These are phyloP conservation scores for Puccinia triticina DNA, from an alignment of 1,284 basidiomycete genomes.

Conservation along the genomic window DNA sequence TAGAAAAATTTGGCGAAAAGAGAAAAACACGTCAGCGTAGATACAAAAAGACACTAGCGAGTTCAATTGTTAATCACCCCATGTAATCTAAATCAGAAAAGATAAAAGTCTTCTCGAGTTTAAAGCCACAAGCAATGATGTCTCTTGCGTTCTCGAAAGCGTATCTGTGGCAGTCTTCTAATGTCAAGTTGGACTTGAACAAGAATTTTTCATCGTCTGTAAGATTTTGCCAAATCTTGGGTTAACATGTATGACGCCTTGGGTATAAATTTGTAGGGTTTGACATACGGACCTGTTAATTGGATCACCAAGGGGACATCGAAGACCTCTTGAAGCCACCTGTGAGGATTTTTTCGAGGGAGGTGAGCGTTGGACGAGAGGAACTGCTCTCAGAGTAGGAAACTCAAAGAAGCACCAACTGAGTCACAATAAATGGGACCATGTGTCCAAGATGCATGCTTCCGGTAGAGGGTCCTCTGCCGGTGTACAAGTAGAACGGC, in stretches of 20 bases:
- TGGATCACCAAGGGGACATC: constrained; percentile 92
- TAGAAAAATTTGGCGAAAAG: constrained; percentile 52
- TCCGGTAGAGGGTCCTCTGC: constrained; percentile 91
- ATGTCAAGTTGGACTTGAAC: constrained; percentile 89
- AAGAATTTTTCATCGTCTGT: constrained; percentile 97
- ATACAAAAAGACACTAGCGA: not conserved
- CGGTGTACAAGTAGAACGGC: constrained; percentile 98
- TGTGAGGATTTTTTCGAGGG: constrained; percentile 58
- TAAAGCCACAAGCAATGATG: constrained; percentile 95
- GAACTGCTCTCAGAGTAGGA: not conserved
- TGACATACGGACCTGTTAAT: constrained; percentile 71
- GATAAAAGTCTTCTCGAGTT: constrained; percentile 91
- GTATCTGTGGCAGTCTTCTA: constrained; percentile 84
- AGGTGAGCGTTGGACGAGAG: not conserved
- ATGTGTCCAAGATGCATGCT: constrained; percentile 98
- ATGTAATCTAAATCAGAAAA: constrained; percentile 90
- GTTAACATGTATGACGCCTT: constrained; percentile 22
- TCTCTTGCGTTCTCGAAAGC: constrained; percentile 85
- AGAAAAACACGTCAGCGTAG: not conserved
- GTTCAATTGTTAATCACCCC: constrained; percentile 62
- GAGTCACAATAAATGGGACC: constrained; percentile 96
- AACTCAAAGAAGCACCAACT: constrained; percentile 65
- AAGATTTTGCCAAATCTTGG: not conserved
- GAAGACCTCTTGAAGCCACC: constrained; percentile 96
- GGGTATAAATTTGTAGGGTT: constrained; percentile 21